phyloP scores from a whole-genome alignment of 805 yeast genomes.

The Zygoascus biomembranicola region DNA sequence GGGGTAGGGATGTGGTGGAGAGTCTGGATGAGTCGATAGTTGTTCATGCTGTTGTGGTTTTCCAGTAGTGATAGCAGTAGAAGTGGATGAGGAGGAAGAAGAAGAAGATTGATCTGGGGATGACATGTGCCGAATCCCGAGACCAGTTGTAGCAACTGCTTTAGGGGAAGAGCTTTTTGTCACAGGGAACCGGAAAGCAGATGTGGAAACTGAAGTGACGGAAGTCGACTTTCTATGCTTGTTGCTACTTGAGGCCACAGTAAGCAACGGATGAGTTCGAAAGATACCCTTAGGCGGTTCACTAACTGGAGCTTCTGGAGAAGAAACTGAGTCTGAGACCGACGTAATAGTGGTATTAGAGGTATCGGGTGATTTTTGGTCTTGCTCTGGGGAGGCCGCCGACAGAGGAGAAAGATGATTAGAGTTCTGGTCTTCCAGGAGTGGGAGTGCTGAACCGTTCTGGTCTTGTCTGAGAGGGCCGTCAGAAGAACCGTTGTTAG shows the following conservation, averaged over 20 bases:
- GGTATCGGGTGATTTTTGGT: background rate
- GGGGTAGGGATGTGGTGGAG: background rate
- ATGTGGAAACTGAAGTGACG: background rate
- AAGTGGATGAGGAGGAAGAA: background rate
- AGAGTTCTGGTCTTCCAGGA: background rate
- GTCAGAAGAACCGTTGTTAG: background rate
- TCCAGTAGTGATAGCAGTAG: background rate
- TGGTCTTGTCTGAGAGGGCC: background rate
- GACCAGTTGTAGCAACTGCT: background rate
- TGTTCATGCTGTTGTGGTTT: background rate
- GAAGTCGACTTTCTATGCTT: background rate
- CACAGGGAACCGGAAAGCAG: background rate
- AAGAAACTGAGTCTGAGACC: background rate
- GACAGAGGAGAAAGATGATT: background rate
- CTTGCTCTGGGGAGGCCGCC: background rate
- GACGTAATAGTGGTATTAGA: background rate
- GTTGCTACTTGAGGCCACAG: background rate
- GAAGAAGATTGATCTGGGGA: background rate
- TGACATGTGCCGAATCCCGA: background rate
- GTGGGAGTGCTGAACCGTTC: background rate
- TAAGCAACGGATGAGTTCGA: background rate
- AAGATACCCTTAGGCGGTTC: constrained; percentile 1
- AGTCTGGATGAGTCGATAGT: background rate
- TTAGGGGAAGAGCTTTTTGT: background rate
- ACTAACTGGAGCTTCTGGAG: background rate